Base-by-base conservation (phyloP, 2,329 filamentous ascomycete genomes). In the Alternaria dauci region DNA sequence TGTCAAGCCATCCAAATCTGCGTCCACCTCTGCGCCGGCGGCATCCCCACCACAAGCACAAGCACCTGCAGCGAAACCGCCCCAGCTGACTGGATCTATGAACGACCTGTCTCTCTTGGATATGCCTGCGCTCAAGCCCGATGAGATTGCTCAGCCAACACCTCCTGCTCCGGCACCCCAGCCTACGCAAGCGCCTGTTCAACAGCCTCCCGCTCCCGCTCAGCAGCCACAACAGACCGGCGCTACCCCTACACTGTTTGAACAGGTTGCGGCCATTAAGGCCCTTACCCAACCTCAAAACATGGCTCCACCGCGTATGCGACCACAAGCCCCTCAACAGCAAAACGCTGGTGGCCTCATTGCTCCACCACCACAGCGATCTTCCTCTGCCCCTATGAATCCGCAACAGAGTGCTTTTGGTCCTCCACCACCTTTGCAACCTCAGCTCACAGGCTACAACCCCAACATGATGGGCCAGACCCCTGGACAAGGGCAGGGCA, bases 311-410 rank as follows among this genome's bases (percentile, higher is more conserved):
- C 80, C 85, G 46, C 79, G 92, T 67, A 89, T 92, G 76, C 84
- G 93, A 64, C 93, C 93, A 44, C 82, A 88, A 59, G 86, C 90
- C 38, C 91, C 92, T 48, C 88, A 90, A 62, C 85, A 87, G 59
- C 84, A 87, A 68, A 72, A 55, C n/a, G 81, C 73, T 51, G 83
- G 86, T 39, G 87, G 88, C 18, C 83, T 96, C 38, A 87, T 94
- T 63, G 86, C 90, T 50, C 93, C 93, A 8, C 93, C 91, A 18
- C 93, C 93, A 11, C 87, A 89, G 53, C 87, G 95, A 62, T 91
- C 95, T 8, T 85, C 95, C 12, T 97, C 94, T 41, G 94, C 95
- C 39, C 94, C 95, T 26, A 91, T 93, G 76, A 91, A 93, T 55
- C 90, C 73, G 39, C 74, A 76, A 73, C 88, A 88, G 46, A 93